phyloP scores from a whole-genome alignment of 495 filamentous ascomycete genomes.

The Poronia punctata region DNA sequence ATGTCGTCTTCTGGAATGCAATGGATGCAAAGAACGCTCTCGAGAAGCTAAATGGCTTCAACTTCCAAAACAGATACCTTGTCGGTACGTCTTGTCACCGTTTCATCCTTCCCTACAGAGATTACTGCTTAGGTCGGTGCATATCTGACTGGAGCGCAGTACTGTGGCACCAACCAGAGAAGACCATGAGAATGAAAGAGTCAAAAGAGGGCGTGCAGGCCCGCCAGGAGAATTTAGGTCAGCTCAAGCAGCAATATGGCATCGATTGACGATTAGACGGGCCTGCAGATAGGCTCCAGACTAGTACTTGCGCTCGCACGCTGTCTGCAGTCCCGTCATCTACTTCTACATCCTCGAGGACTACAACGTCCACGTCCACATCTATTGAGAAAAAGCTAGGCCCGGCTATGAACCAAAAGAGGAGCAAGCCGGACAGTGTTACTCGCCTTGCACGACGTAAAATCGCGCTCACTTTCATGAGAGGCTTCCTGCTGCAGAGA shows the following conservation, averaged over 20 bases:
- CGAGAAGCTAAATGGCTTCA: constrained; percentile 99
- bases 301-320: constrained; percentile 23
- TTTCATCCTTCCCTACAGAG: no score
- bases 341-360: constrained; percentile 32
- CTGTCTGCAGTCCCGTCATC: constrained; percentile 49
- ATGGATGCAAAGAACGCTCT: constrained; percentile 98
- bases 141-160: constrained; percentile 46
- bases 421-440: constrained; percentile 25
- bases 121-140: no score
- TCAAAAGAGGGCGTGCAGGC: constrained; percentile 91
- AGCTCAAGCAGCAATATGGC: constrained; percentile 92
- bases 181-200: constrained; percentile 88
- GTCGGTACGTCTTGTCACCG: constrained; percentile 95
- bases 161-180: constrained; percentile 96
- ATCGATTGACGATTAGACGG: constrained; percentile 86
- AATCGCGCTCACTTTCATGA: constrained; percentile 39
- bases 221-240: constrained; percentile 94
- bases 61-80: constrained; percentile 99
- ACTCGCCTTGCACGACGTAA: constrained; percentile 30
- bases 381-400: constrained; percentile 23
- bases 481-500: constrained; percentile 25
- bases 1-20: constrained; percentile 98
- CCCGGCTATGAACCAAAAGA: constrained; percentile 23
- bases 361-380: constrained; percentile 18
- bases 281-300: constrained; percentile 47